Conservation (phyloP, 257 asterid species). For the Salvia rosmarinus region DNA sequence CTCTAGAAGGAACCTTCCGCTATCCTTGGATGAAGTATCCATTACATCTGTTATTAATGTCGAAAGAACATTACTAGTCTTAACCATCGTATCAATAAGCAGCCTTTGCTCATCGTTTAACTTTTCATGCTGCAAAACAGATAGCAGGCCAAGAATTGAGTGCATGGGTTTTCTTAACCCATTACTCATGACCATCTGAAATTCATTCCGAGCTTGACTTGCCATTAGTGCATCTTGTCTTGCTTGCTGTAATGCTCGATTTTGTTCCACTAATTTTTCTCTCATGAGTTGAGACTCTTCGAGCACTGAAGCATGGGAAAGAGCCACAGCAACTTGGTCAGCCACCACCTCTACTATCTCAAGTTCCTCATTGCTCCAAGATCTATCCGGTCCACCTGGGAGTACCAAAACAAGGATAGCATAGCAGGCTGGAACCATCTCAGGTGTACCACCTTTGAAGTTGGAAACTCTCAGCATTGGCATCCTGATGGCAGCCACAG, state of each 20-base stretch:
- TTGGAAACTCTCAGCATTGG: constrained; percentile 89
- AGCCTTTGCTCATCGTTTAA: constrained; percentile 63
- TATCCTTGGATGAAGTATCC: constrained; percentile 68
- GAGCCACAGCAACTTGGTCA: constrained; percentile 94
- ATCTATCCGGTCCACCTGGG: constrained; percentile 62
- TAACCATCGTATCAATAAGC: constrained; percentile 69
- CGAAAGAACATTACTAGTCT: constrained; percentile 72
- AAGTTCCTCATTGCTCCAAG: constrained; percentile 77
- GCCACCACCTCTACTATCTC: constrained; percentile 86
- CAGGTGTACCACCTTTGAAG: constrained; percentile 89
- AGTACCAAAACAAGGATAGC: constrained; percentile 87
- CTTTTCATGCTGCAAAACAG: constrained; percentile 71
- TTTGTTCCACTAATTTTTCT: constrained; percentile 74
- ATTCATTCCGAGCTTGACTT: constrained; percentile 76
- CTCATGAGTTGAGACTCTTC: constrained; percentile 88
- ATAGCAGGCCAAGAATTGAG: constrained; percentile 75
- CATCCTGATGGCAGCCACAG: constrained; percentile 92
- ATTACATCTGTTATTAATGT: constrained; percentile 72
- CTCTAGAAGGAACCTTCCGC: constrained; percentile 63
- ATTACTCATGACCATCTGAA: constrained; percentile 82
- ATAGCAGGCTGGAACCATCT: constrained; percentile 79
- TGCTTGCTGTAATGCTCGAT: constrained; percentile 76
- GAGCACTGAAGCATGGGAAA: constrained; percentile 92
- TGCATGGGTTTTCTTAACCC: constrained; percentile 94
- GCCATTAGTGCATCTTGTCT: constrained; percentile 85